A percentile compares a stretch with the other conserved stretches of the same genome.
These are phyloP conservation scores for Cadophora gregata DNA, from an alignment of 2,329 filamentous ascomycete genomes.

Conservation along the genomic window DNA sequence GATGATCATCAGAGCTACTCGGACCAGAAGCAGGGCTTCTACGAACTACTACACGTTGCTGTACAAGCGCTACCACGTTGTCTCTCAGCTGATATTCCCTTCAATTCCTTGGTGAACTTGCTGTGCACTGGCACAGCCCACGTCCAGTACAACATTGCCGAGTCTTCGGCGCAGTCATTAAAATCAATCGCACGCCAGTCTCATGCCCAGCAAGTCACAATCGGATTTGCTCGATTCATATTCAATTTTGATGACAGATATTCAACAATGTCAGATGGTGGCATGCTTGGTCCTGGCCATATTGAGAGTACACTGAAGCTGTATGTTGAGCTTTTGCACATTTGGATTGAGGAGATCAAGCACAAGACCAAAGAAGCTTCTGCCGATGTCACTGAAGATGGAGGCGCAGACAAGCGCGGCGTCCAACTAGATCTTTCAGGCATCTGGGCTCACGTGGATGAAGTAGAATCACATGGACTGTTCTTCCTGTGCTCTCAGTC, in stretches of 20 bases:
- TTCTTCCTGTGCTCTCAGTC: constrained; percentile 99
- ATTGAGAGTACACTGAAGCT: constrained; percentile 93
- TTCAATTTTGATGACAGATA: constrained; percentile 99
- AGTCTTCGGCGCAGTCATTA: constrained; percentile 88
- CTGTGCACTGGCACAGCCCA: constrained; percentile 97
- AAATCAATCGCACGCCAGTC: constrained; percentile 95
- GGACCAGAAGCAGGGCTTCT: constrained; percentile 93
- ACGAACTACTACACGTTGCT: constrained; percentile 92
- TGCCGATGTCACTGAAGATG: constrained; percentile 67
- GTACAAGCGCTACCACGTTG: constrained; percentile 96
- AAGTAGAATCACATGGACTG: constrained; percentile 93
- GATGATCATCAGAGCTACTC: constrained; percentile 75
- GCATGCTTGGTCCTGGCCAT: constrained; percentile 91
- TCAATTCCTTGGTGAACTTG: constrained; percentile 92
- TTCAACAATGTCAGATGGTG: constrained; percentile 96
- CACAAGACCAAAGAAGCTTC: constrained; percentile 79
- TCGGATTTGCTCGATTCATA: constrained; percentile 95
- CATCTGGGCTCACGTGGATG: constrained; percentile 92
- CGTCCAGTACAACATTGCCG: constrained; percentile 89
- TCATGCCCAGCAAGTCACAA: constrained; percentile 93
- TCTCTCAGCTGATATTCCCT: constrained; percentile 85
- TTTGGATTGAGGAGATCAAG: constrained; percentile 97
- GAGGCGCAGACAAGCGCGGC: constrained; percentile 70
- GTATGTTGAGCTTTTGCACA: constrained; percentile 91
- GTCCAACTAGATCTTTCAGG: constrained; percentile 84